A percentile compares a stretch with the other conserved stretches of the same genome.
Conservation (phyloP, 169 alveolate species). For the Plasmodium cynomolgi region DNA sequence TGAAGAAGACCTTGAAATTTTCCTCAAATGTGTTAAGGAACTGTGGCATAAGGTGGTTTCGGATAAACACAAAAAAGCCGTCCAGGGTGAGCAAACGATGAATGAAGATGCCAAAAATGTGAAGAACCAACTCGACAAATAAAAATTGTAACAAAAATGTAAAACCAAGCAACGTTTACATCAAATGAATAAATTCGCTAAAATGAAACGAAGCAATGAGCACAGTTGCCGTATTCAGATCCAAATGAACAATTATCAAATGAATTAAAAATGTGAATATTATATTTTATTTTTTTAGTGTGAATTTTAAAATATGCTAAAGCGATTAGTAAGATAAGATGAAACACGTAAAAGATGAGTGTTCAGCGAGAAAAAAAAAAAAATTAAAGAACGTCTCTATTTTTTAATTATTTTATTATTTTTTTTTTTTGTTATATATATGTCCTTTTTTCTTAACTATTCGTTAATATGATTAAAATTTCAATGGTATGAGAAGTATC, state of each 20-base stretch:
- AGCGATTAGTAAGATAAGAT: background rate
- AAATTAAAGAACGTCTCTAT: background rate
- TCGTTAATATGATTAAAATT: background rate
- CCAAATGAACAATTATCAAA: background rate
- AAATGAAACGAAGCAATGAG: background rate
- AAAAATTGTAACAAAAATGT: background rate
- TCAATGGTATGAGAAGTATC: background rate
- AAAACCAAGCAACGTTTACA: background rate
- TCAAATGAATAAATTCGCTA: background rate
- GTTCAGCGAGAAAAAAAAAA: background rate
- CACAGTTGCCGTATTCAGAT: background rate
- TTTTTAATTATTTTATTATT: background rate
- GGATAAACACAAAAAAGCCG: background rate
- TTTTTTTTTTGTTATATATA: background rate
- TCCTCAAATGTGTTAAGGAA: background rate
- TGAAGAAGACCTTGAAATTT: background rate
- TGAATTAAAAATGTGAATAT: background rate
- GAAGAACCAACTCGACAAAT: background rate
- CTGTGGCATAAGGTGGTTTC: background rate
- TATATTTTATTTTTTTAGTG: background rate
- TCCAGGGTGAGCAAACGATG: background rate
- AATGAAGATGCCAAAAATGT: background rate
- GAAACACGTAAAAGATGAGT: background rate
- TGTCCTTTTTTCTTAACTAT: background rate
- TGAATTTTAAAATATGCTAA: background rate